A percentile compares a stretch with the other conserved stretches of the same genome.
Conservation (phyloP, 2,329 filamentous ascomycete genomes). For the Phyllosticta ampelicida region DNA sequence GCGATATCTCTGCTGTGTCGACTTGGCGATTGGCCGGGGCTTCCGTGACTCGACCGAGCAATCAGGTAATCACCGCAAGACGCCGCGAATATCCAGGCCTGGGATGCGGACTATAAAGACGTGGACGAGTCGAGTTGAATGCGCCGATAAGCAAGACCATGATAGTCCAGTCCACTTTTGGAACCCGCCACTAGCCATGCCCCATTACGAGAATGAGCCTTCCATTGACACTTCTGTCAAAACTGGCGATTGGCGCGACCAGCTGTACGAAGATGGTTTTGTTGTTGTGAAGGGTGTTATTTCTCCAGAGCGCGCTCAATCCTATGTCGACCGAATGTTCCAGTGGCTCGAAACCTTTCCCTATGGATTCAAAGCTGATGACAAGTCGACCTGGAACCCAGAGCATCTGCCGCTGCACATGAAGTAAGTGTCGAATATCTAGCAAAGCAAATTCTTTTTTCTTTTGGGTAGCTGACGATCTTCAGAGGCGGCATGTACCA, state of each 20-base stretch:
- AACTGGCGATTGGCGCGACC: constrained; percentile 21
- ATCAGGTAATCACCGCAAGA: neutral
- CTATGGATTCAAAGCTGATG: constrained; percentile 21
- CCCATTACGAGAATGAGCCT: constrained; percentile 12
- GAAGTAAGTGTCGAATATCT: constrained; percentile 11
- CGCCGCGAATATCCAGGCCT: neutral
- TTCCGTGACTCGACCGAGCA: neutral
- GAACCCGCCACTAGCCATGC: neutral
- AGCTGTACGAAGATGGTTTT: constrained; percentile 20
- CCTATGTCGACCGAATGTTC: constrained; percentile 21
- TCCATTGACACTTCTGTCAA: constrained; percentile 11
- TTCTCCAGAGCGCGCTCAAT: constrained; percentile 16
- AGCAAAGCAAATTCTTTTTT: too few relatives aligned
- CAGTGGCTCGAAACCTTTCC: constrained; percentile 22
- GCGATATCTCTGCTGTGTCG: neutral
- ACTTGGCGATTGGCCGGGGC: neutral
- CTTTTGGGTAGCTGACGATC: neutral
- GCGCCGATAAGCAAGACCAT: neutral
- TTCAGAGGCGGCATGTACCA: constrained; percentile 37
- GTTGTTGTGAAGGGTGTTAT: constrained; percentile 20
- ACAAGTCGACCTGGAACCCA: constrained; percentile 31
- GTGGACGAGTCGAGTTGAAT: neutral
- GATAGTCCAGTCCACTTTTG: neutral
- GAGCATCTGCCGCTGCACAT: constrained; percentile 31
- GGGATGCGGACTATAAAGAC: neutral